Evolutionary conservation across 139 green algal genomes (phyloP).

Genomic region (Haematococcus lacustris): DNA sequence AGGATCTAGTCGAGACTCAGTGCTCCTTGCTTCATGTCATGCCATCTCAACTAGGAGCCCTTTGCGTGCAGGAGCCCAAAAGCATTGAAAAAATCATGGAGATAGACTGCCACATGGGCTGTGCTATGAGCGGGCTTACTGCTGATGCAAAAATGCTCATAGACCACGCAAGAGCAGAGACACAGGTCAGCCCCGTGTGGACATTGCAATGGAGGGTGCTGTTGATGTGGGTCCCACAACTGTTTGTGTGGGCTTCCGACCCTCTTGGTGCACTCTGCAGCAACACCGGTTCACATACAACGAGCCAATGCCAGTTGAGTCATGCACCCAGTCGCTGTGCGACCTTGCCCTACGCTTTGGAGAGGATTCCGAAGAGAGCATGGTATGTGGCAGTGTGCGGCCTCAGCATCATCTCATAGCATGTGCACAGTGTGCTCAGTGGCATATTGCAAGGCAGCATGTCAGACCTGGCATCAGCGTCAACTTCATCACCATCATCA

Average conservation of each 20-base stretch:
- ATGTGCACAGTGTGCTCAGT: too few relatives aligned
- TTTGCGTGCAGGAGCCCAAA: conserved; percentile 66
- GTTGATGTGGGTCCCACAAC: not conserved
- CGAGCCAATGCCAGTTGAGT: conserved; percentile 94
- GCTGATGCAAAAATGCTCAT: conserved; percentile 94
- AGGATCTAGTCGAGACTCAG: conserved; percentile 2
- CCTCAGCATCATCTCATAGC: too few relatives aligned
- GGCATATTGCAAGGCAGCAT: too few relatives aligned
- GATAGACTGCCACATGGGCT: conserved; percentile 92
- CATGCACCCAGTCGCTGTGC: conserved; percentile 85
- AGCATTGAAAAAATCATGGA: conserved; percentile 96
- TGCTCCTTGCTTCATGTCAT: not conserved
- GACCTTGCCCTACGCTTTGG: conserved; percentile 94
- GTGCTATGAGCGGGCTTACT: conserved; percentile 94
- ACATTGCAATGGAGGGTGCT: not conserved
- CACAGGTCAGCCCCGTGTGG: conserved; percentile 52
- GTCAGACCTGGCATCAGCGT: too few relatives aligned
- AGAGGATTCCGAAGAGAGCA: conserved; percentile 86
- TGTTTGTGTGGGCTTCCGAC: too few relatives aligned
- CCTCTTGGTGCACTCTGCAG: too few relatives aligned
- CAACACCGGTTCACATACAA: conserved; percentile 97
- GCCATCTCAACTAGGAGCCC: not conserved
- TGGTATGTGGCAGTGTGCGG: conserved; percentile 50
- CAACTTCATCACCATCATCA: too few relatives aligned
- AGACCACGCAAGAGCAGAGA: conserved; percentile 91